Percentiles rank a stretch among this genome's conserved stretches.
phyloP scores from a whole-genome alignment of 108 stramenopile species.

The Cyclotella choctawhatcheeana region DNA sequence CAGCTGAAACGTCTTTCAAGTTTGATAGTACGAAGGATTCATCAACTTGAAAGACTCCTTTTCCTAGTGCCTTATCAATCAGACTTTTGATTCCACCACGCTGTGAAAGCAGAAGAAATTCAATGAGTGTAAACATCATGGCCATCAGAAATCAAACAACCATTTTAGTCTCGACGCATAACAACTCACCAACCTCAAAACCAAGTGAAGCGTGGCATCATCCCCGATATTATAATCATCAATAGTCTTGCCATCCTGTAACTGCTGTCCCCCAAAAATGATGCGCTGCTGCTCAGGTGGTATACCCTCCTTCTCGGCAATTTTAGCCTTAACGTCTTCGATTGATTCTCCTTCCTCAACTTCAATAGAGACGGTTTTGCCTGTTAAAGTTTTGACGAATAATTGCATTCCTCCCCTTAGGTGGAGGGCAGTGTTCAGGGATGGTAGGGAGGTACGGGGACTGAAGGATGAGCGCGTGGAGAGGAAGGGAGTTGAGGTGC shows the following conservation, averaged over 20 bases:
- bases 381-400: conserved; percentile 96
- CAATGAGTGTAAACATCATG: too few species aligned
- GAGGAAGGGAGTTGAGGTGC: conserved; percentile 24
- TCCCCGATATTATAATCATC: conserved; percentile 96
- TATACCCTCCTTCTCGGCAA: conserved; percentile 97
- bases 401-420: conserved; percentile 93
- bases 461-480: conserved; percentile 6
- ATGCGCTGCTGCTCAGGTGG: conserved; percentile 95
- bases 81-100: conserved; percentile 57
- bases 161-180: background rate
- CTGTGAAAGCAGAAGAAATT: too few species aligned
- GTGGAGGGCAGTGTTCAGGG: conserved; percentile 33
- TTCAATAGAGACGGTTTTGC: conserved; percentile 96
- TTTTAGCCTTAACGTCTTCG: conserved; percentile 97
- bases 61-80: conserved; percentile 47
- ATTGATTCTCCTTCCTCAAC: conserved; percentile 97
- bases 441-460: conserved; percentile 18
- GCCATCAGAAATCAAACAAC: too few species aligned
- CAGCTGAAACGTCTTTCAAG: conserved; percentile 62
- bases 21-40: conserved; percentile 82
- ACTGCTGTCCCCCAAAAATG: conserved; percentile 98
- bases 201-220: conserved; percentile 94
- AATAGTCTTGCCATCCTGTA: conserved; percentile 93
- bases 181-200: conserved; percentile 72
- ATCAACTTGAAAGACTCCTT: conserved; percentile 69